phyloP scores from a whole-genome alignment of 1,284 basidiomycete genomes.

The Coriolopsis trogii region DNA sequence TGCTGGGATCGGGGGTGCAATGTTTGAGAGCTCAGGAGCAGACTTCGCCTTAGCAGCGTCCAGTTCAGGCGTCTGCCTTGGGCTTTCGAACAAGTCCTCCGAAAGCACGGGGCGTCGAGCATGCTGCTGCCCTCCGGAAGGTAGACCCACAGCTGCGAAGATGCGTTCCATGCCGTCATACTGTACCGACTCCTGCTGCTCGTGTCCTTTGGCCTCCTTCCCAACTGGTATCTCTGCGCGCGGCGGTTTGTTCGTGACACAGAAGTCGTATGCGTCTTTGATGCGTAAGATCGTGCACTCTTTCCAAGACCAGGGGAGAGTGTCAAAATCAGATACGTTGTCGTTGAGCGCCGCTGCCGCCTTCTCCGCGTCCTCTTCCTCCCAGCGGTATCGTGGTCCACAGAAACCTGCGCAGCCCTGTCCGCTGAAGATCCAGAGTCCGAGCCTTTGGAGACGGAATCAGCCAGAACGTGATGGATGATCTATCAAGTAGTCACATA shows the following conservation, averaged over 20 bases:
- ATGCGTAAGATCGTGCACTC: constrained; percentile 70
- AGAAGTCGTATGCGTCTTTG: constrained; percentile 81
- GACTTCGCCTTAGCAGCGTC: constrained; percentile 30
- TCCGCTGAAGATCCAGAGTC: constrained; percentile 75
- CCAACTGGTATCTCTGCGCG: constrained; percentile 36
- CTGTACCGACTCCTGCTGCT: constrained; percentile 27
- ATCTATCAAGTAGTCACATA: constrained; percentile 40
- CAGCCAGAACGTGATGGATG: no score
- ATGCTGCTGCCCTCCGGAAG: constrained; percentile 47
- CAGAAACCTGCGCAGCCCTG: constrained; percentile 79
- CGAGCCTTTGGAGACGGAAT: no score
- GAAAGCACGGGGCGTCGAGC: constrained; percentile 59
- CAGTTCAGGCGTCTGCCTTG: constrained; percentile 31
- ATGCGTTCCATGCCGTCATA: constrained; percentile 69
- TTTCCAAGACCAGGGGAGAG: constrained; percentile 77
- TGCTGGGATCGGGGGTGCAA: constrained; percentile 38
- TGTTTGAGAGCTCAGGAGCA: constrained; percentile 42
- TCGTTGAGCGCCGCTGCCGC: constrained; percentile 45
- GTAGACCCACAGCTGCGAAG: constrained; percentile 70
- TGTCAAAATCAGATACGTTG: constrained; percentile 50
- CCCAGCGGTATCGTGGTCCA: constrained; percentile 80
- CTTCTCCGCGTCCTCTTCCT: constrained; percentile 74
- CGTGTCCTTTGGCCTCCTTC: constrained; percentile 36
- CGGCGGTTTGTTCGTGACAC: constrained; percentile 55
- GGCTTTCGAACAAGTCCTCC: constrained; percentile 63